These are phyloP conservation scores for Fusarium sp. DNA, from an alignment of 2,329 filamentous ascomycete species.

Conservation along the genomic window DNA sequence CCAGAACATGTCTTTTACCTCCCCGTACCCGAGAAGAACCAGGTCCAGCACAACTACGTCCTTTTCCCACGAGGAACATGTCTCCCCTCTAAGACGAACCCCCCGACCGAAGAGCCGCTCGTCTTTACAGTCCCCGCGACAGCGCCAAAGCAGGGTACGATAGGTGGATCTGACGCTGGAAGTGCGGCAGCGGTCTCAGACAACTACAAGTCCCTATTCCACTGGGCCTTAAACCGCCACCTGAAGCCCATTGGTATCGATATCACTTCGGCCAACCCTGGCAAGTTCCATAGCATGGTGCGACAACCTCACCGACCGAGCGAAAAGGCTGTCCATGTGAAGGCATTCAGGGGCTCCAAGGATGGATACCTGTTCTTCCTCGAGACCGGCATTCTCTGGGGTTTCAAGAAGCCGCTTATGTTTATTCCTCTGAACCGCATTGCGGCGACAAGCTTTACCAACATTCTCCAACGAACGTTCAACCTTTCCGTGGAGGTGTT, in stretches of 20 bases:
- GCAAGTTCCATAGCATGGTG: slow-evolving; percentile 67
- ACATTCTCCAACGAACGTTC: slow-evolving; percentile 74
- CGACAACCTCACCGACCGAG: slow-evolving; percentile 68
- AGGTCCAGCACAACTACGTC: slow-evolving; percentile 74
- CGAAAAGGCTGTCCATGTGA: slow-evolving; percentile 73
- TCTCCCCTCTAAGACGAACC: slow-evolving; percentile 60
- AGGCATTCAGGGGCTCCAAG: slow-evolving; percentile 74
- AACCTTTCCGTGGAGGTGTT: slow-evolving; percentile 74
- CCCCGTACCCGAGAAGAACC: slow-evolving; percentile 72
- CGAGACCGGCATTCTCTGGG: slow-evolving; percentile 74
- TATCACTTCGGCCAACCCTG: slow-evolving; percentile 64
- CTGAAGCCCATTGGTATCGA: slow-evolving; percentile 61
- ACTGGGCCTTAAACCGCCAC: slow-evolving; percentile 68
- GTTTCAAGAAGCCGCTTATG: slow-evolving; percentile 75
- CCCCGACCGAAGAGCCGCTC: slow-evolving; percentile 64
- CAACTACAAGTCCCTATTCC: slow-evolving; percentile 67
- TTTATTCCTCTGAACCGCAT: slow-evolving; percentile 72
- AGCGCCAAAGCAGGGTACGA: slow-evolving; percentile 69
- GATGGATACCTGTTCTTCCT: slow-evolving; percentile 76
- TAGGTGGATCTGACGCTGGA: slow-evolving; percentile 62
- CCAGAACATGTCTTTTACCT: slow-evolving; percentile 72
- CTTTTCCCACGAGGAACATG: slow-evolving; percentile 68
- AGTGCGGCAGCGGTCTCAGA: slow-evolving; percentile 67
- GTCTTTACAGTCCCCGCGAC: slow-evolving; percentile 71
- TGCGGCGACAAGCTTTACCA: slow-evolving; percentile 73